phyloP scores from a whole-genome alignment of 2,329 filamentous ascomycete genomes.

The Penicillium capsulatum region DNA sequence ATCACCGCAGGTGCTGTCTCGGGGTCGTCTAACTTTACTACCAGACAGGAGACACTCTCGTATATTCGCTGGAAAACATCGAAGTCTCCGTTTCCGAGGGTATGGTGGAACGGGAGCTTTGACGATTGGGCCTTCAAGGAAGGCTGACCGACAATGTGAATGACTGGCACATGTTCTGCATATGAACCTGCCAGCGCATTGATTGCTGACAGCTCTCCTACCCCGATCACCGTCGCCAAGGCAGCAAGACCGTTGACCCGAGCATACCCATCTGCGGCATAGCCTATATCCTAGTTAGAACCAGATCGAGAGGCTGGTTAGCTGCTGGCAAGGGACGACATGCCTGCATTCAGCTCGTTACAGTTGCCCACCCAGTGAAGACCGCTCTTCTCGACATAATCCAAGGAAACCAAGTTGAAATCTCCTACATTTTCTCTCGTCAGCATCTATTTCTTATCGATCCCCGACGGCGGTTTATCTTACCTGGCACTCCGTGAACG shows the following conservation, averaged over 20 bases:
- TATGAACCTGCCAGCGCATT: constrained; percentile 66
- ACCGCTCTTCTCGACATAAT: constrained; percentile 51
- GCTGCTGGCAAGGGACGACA: background rate
- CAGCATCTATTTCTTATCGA: no score
- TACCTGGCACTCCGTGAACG: constrained; percentile 16
- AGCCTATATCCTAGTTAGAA: constrained; percentile 42
- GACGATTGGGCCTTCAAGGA: constrained; percentile 35
- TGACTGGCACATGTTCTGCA: constrained; percentile 64
- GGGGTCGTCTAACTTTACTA: constrained; percentile 45
- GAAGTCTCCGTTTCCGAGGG: constrained; percentile 16
- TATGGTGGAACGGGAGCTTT: constrained; percentile 46
- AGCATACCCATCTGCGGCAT: constrained; percentile 70
- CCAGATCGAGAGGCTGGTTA: background rate
- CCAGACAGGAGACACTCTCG: constrained; percentile 47
- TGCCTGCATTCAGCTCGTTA: constrained; percentile 55
- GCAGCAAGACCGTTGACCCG: constrained; percentile 64
- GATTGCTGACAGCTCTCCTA: constrained; percentile 56
- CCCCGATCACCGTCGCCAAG: constrained; percentile 67
- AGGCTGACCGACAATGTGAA: constrained; percentile 55
- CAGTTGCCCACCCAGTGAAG: constrained; percentile 55
- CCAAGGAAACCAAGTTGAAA: constrained; percentile 59
- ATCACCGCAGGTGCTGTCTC: constrained; percentile 48
- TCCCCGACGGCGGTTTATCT: no score
- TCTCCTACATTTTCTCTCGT: no score
- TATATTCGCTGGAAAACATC: constrained; percentile 49